These are phyloP conservation scores for Pyrenochaeta sp. DNA, from an alignment of 2,329 filamentous ascomycete species.

Conservation along the genomic window DNA sequence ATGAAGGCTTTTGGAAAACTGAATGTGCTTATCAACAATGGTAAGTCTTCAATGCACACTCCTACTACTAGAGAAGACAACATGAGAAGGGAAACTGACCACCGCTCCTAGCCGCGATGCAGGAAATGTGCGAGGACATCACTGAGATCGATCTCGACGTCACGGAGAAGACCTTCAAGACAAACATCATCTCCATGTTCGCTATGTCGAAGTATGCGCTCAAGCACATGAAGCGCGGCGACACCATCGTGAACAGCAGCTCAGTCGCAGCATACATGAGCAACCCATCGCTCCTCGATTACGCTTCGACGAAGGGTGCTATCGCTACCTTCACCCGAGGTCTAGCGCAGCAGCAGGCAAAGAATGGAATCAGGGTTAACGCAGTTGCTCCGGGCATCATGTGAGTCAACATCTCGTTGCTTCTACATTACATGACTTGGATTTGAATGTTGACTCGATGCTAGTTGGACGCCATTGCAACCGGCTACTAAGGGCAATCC, in stretches of 20 bases:
- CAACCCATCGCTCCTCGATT: conserved; percentile 78
- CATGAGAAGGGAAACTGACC: conserved; percentile 2
- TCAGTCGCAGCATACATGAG: conserved; percentile 82
- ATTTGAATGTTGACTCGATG: not conserved
- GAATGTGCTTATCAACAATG: conserved; percentile 61
- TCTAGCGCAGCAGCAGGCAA: conserved; percentile 74
- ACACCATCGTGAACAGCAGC: conserved; percentile 81
- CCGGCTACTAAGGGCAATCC: conserved; percentile 23
- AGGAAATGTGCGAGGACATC: conserved; percentile 63
- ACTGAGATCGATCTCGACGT: conserved; percentile 63
- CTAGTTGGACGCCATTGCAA: conserved; percentile 26
- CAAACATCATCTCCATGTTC: conserved; percentile 81
- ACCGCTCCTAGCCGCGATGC: conserved; percentile 57
- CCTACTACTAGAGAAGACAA: no score
- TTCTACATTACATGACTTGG: not conserved
- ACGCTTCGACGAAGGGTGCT: conserved; percentile 78
- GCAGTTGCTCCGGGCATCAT: conserved; percentile 73
- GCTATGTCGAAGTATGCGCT: conserved; percentile 78
- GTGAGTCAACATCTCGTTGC: conserved; percentile 24
- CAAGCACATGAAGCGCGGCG: conserved; percentile 73
- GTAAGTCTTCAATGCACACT: conserved; percentile 4
- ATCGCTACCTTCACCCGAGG: conserved; percentile 79
- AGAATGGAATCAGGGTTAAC: conserved; percentile 76
- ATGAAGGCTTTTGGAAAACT: conserved; percentile 70
- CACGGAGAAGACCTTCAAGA: conserved; percentile 68